These are phyloP conservation scores for Westerdykella sp. DNA, from an alignment of 2,329 filamentous ascomycete genomes.

Conservation along the genomic window DNA sequence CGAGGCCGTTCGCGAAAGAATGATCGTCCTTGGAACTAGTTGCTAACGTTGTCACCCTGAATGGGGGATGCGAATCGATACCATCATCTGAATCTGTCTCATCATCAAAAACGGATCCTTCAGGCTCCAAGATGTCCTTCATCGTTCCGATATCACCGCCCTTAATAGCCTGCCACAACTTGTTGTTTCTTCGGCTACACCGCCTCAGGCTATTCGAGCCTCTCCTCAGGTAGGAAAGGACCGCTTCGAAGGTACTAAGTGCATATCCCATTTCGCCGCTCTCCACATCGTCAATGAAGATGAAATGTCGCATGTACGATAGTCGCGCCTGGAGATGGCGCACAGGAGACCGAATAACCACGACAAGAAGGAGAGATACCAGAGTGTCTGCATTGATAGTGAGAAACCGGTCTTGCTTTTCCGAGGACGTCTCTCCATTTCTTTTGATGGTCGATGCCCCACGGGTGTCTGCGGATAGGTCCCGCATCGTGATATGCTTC, in stretches of 20 bases:
- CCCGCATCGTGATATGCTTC: slow-evolving; percentile 68
- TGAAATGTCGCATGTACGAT: slow-evolving; percentile 94
- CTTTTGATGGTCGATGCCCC: slow-evolving; percentile 22
- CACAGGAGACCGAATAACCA: slow-evolving; percentile 86
- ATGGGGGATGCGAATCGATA: slow-evolving; percentile 8
- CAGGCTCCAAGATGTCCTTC: slow-evolving; percentile 72
- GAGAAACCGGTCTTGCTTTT: slow-evolving; percentile 51
- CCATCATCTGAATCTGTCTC: slow-evolving; percentile 22
- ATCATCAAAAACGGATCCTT: slow-evolving; percentile 38
- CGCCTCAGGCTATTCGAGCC: slow-evolving; percentile 77
- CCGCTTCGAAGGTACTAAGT: slow-evolving; percentile 90
- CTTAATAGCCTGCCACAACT: slow-evolving; percentile 79
- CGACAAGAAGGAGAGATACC: slow-evolving; percentile 82
- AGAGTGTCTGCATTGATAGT: slow-evolving; percentile 83
- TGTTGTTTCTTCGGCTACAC: slow-evolving; percentile 78
- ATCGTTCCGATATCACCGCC: slow-evolving; percentile 71
- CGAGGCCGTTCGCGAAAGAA: neutral
- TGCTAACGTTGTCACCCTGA: slow-evolving; percentile 20
- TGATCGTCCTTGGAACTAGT: slow-evolving; percentile 21
- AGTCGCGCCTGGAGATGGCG: slow-evolving; percentile 81
- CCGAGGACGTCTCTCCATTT: slow-evolving; percentile 34
- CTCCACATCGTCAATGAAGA: slow-evolving; percentile 96
- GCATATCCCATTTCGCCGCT: slow-evolving; percentile 95
- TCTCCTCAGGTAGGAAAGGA: slow-evolving; percentile 76
- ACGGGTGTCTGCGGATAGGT: slow-evolving; percentile 26